These are phyloP conservation scores for Nakaseomyces glabratus DNA, from an alignment of 1,139 yeast genomes.

Conservation along the genomic window DNA sequence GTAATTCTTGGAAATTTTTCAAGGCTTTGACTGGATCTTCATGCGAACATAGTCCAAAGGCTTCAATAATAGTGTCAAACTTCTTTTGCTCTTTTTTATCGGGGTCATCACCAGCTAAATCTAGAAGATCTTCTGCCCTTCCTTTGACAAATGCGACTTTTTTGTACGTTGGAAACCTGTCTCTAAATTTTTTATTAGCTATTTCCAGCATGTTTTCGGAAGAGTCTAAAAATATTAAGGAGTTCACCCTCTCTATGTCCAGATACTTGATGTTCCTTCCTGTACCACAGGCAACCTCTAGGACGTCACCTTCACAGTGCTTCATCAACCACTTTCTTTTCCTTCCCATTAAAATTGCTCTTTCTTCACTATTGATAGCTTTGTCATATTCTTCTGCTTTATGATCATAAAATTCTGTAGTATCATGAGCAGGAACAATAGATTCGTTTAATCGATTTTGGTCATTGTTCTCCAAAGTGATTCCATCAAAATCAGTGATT, in stretches of 20 bases:
- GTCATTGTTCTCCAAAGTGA: constrained; percentile 46
- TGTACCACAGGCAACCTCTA: constrained; percentile 94
- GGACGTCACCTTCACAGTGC: constrained; percentile 74
- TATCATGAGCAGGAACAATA: constrained; percentile 65
- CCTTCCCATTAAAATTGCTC: constrained; percentile 69
- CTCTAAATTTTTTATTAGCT: constrained; percentile 65
- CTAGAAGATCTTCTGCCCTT: constrained; percentile 74
- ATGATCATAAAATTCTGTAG: constrained; percentile 71
- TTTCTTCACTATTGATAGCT: constrained; percentile 80
- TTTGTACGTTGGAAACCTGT: constrained; percentile 52
- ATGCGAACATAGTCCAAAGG: constrained; percentile 93
- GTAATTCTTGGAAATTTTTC: constrained; percentile 57
- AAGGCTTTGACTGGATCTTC: constrained; percentile 83
- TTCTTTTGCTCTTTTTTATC: constrained; percentile 26
- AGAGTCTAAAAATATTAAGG: constrained; percentile 80
- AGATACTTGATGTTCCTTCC: constrained; percentile 83
- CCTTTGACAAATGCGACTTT: constrained; percentile 85
- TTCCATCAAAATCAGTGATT: constrained; percentile 30
- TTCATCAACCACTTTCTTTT: constrained; percentile 79
- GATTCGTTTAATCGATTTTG: constrained; percentile 38
- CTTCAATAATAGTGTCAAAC: constrained; percentile 87
- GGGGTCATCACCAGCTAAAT: constrained; percentile 38
- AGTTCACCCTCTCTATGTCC: constrained; percentile 48
- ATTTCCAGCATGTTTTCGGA: constrained; percentile 77
- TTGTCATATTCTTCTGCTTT: constrained; percentile 77